Base-by-base conservation (phyloP, 2,329 filamentous ascomycete species). In the Akanthomyces muscarius region DNA sequence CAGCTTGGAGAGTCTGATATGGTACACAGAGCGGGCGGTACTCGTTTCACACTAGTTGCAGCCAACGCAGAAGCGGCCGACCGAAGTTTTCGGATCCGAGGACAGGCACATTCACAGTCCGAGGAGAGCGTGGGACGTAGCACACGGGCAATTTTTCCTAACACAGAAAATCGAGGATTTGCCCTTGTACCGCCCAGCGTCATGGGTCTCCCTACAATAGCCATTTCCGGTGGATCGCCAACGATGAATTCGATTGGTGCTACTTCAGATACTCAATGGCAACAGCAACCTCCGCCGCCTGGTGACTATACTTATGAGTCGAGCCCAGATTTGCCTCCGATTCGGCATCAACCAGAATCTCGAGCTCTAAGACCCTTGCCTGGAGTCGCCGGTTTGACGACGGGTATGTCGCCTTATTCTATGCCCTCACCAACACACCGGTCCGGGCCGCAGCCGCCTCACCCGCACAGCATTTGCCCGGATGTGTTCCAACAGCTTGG, bases 1-100 rank as follows among this genome's bases (percentile, higher is more conserved):
- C 90, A 96, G 72, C 82, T 99, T 62, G 94, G 94, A 66, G 92
- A 97, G 74, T 82, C 88, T 69, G 95, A 98, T 70, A 98, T 99
- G 92, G 93, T 92, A 54, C 86, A 90, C 65, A 89, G 94, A 64
- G 94, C 94, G 48, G 94, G 95, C 51, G 92, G 95, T 44, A 88
- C 90, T 10, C 92, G 94, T 1, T 97, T 97, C 76, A 86, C 88
- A 3, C 79, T 91, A 36, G 86, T 87, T 57, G 78, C 82, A 56
- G 79, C 83, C 66, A 81, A 83, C 51, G 71, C 78, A 64, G 81
- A 83, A 59, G 66, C 66, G 14, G 65, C 67, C 42, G 77, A 73
- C 66, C 77, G 74, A 68, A 73, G 68, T 63, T 75, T 75, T 41
- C 77, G 75, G 44, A 74, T 75, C n/a, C 75, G 73, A 53, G 74